phyloP scores from a whole-genome alignment of 1,284 basidiomycete genomes.

The Irpex lacteus region DNA sequence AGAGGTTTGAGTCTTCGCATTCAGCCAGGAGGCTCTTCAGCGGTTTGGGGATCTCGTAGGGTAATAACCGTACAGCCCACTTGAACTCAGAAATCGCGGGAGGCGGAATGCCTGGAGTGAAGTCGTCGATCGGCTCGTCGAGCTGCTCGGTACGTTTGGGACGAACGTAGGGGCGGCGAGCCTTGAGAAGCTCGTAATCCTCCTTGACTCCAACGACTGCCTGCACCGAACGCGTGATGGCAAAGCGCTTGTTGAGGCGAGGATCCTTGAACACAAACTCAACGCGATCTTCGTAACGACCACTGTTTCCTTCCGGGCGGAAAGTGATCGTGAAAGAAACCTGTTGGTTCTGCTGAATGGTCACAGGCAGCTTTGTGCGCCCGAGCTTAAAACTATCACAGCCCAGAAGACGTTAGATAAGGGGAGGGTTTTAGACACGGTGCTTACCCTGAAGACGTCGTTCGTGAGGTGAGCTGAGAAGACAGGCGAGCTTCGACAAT shows the following conservation, averaged over 20 bases:
- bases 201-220: constrained; percentile 10
- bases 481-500: constrained; percentile 6
- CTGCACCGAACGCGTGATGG: constrained; percentile 7
- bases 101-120: constrained; percentile 3
- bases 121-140: neutral
- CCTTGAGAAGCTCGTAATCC: constrained; percentile 10
- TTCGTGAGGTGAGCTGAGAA: neutral
- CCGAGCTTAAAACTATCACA: constrained; percentile 15
- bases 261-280: constrained; percentile 26
- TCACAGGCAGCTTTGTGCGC: neutral
- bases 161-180: constrained; percentile 8
- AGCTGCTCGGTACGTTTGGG: neutral
- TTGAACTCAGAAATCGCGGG: constrained; percentile 2
- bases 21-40: constrained; percentile 26
- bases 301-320: constrained; percentile 27
- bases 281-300: constrained; percentile 41
- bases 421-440: constrained; percentile 32
- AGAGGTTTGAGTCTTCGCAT: constrained; percentile 37
- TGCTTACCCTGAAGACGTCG: too few species aligned
- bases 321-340: too few species aligned
- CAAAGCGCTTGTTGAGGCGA: constrained; percentile 7
- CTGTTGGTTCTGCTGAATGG: constrained; percentile 21
- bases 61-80: constrained; percentile 17
- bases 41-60: constrained; percentile 26
- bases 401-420: constrained; percentile 11